Base-by-base conservation (phyloP, 495 filamentous ascomycete species). In the Penicillium angulare region DNA sequence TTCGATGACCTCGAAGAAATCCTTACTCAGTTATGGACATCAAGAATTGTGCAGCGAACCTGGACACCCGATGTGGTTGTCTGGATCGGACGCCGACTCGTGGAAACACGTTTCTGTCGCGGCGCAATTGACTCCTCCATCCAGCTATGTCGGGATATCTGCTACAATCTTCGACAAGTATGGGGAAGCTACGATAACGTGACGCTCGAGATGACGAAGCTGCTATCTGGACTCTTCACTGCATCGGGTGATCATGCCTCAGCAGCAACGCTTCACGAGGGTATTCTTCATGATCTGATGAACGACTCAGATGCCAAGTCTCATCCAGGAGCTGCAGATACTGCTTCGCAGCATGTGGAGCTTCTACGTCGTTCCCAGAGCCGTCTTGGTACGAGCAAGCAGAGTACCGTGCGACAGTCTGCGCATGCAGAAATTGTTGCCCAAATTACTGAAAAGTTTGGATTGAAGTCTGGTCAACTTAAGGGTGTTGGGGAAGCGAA, bases 111-210 rank as follows among this genome's bases (percentile, higher is more conserved):
- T 29, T 80, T 79, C 56, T 75, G 73, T 17, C 71, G 71, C 16
- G 73, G 73, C 21, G 23, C 61, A 13, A 58, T 69, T 45, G 65
- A 64, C 9, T 65, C 65, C 3, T 78, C 82, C 17, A 79, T 80
- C 49, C 73, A 75, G 16, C 70, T 86, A 0, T 77, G 77, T 59
- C 78, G 81, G 42, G 78, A 77, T 55, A 81, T 86, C 53, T 81
- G 77, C 63, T 85, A 86, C 67, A 86, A 86, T 47, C 68, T 86
- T 42, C 79, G 80, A 6, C 78, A 80, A 34, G 75, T 77, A 5
- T 80, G 77, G 57, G 80, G 81, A 15, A 73, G 74, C 20, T 70
- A 78, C 4, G 79, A 86, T 54, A 63, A 63, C 5, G 73, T 79
- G 16, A 76, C 81, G 0, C 64, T 85, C 18, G 71, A 78, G 7